Base-by-base conservation (phyloP, 768 basidiomycete genomes). In the Goffeauzyma gilvescens region DNA sequence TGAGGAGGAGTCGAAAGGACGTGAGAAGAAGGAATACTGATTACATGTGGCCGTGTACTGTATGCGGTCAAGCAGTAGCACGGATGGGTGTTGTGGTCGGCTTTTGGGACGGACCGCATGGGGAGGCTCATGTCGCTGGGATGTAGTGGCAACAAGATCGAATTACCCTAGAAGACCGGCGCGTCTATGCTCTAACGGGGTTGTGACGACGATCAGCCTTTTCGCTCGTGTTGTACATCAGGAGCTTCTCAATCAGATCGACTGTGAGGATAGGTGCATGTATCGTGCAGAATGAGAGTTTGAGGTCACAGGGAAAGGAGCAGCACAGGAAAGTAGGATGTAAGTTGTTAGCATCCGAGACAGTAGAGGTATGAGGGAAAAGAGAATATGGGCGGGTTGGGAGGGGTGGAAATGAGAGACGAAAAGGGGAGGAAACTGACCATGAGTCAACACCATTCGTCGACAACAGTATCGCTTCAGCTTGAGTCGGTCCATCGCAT, bases 141-240 rank as follows among this genome's bases (percentile, higher is more conserved):
- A n/a, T n/a, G n/a, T n/a, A 18, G 33, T 30, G 9, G 28, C 9
- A 9, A 30, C 9, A 9, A n/a, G 28, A 30, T 30, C 28, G n/a
- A n/a, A 9, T 9, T 30, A 9, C 9, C n/a, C 28, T n/a, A 30
- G n/a, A 9, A n/a, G 9, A 30, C 28, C 9, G 28, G 28, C 28
- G 28, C 9, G 9, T 30, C n/a, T n/a, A n/a, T 9, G 10, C 38
- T 69, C 80, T 53, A 39, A 93, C 87, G 86, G n/a, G n/a, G n/a
- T n/a, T n/a, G n/a, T n/a, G n/a, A n/a, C n/a, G n/a, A n/a, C n/a
- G n/a, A n/a, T n/a, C n/a, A n/a, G n/a, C n/a, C n/a, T n/a, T n/a
- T n/a, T n/a, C n/a, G n/a, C n/a, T n/a, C n/a, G n/a, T n/a, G 64
- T 89, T 90, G 63, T 90, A 96, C 55, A 90, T 85, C 18, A 96